Evolutionary conservation across 208 protist species (phyloP), one percentile per base, ranked within the genome.

Genomic region (Wallacemonas sp.): DNA sequence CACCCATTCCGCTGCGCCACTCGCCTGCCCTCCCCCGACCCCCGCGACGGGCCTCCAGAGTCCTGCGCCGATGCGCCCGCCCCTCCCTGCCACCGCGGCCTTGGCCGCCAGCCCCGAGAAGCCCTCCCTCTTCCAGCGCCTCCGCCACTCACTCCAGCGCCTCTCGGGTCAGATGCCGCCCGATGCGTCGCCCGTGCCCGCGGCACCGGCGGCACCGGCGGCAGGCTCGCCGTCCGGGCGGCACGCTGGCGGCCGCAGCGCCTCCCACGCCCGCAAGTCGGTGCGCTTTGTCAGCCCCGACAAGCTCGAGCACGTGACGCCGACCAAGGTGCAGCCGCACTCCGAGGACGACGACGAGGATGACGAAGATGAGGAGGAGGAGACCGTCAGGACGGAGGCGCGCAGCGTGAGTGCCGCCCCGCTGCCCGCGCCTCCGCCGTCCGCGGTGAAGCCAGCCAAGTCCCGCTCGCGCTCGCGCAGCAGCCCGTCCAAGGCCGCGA

Each of bases 261-360:
- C 56, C 71, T 30, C 68, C 58, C 41, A 63, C 58, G 70, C 75
- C n/a, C 83, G 87, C 48, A 93, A 93, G 87, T 93, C 87, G 17
- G 87, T 93, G 52, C 74, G 54, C 43, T 93, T 93, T 55, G 71
- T 81, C 33, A 82, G 83, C 29, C 72, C 72, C 24, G 75, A 71
- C 46, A 78, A 78, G 57, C 56, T 83, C 46, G 78, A 78, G 72
- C 80, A 60, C 27, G 24, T 47, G 14, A 81, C 70, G 21, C 66
- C 63, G 36, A 65, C 60, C 23, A 66, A 66, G 44, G 6, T 43
- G 29, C 46, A 56, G 19, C 44, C 32, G 14, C 8, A 11, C 61
- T 41, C 32, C 16, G n/a, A 17, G 5, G 61, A 52, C 12, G 41
- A 39, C 24, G 49, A 57, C 4, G 36, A 44, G 36, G 46, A 63